These are phyloP conservation scores for Phaffia rhodozyma DNA, from an alignment of 1,284 basidiomycete genomes.

Conservation along the genomic window DNA sequence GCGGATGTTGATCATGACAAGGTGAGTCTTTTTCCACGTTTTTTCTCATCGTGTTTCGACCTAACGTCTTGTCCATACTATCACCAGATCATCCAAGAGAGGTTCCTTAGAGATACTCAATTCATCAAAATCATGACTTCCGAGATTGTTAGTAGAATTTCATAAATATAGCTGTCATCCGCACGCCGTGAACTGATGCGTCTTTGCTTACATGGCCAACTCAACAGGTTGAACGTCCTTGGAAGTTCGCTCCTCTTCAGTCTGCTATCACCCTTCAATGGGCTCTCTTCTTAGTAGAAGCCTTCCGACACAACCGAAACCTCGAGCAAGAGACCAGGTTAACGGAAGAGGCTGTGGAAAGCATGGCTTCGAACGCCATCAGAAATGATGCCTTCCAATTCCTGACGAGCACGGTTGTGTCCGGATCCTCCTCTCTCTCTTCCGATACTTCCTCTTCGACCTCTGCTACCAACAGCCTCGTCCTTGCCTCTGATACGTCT, in stretches of 20 bases:
- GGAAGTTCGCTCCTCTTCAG: constrained; percentile 32
- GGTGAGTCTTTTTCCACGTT: background rate
- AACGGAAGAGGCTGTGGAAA: constrained; percentile 26
- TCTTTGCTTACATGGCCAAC: background rate
- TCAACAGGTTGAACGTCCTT: constrained; percentile 19
- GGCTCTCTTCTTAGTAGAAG: constrained; percentile 31
- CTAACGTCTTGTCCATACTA: constrained; percentile 9
- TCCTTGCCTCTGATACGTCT: background rate
- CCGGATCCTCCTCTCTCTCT: constrained; percentile 23
- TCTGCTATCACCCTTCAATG: constrained; percentile 34
- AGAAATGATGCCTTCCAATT: constrained; percentile 73
- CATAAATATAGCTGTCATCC: constrained; percentile 23
- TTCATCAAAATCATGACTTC: constrained; percentile 26
- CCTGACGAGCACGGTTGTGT: constrained; percentile 41
- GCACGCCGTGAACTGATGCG: constrained; percentile 15
- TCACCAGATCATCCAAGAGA: constrained; percentile 17
- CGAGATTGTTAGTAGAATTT: constrained; percentile 8
- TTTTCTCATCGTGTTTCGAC: background rate
- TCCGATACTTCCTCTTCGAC: constrained; percentile 7
- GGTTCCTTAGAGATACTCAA: constrained; percentile 26
- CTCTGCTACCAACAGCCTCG: no score
- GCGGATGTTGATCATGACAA: constrained; percentile 7
- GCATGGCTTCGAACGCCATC: constrained; percentile 43
- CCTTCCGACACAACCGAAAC: constrained; percentile 22
- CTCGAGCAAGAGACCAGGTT: constrained; percentile 24